Evolutionary conservation across 441 rosid genomes (phyloP), one percentile per base, ranked within the genome.

Genomic region (Erodium trifolium): DNA sequence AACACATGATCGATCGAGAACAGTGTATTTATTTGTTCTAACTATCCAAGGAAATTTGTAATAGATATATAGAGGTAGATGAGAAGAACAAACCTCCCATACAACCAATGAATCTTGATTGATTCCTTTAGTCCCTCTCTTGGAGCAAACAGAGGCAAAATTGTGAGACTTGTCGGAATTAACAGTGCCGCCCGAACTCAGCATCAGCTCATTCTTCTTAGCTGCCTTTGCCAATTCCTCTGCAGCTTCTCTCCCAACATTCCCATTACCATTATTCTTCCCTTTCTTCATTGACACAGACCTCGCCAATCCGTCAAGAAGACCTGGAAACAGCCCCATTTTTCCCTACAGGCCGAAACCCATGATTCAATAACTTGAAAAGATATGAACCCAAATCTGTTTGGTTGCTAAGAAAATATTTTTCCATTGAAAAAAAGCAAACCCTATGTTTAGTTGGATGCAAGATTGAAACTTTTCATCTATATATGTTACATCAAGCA

Each of bases 51-150:
- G 27, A 2, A 2, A 23, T 23, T 23, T 23, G 27, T 23, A 27
- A 53, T 5, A 18, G 5, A 51, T 31, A 51, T 31, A 18, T 13
- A n/a, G 6, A 17, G 6, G 19, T 41, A 41, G 3, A 39, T 23
- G 1, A 65, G 63, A 35, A 81, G 37, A 3, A 34, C 5, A 5
- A 3, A 93, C 98, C 93, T 93, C 91, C 97, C 97, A 93, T 34
- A 89, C 92, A 53, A 87, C 70, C 17, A 90, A 79, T 67, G 83
- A 79, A 57, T 93, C 97, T 78, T 93, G 97, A 71, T 91, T 93
- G 31, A 80, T 81, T 65, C 96, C 97, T 73, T 93, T 93, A 69
- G 80, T 82, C 6, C 99, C 97, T 83, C 86, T 81, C 77, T 81
- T 86, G 39, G 97, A 83, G 82, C 82, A 93, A 39, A 84, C 78